These are phyloP conservation scores for Xenoacremonium recifei DNA, from an alignment of 2,329 filamentous ascomycete species.

Conservation along the genomic window DNA sequence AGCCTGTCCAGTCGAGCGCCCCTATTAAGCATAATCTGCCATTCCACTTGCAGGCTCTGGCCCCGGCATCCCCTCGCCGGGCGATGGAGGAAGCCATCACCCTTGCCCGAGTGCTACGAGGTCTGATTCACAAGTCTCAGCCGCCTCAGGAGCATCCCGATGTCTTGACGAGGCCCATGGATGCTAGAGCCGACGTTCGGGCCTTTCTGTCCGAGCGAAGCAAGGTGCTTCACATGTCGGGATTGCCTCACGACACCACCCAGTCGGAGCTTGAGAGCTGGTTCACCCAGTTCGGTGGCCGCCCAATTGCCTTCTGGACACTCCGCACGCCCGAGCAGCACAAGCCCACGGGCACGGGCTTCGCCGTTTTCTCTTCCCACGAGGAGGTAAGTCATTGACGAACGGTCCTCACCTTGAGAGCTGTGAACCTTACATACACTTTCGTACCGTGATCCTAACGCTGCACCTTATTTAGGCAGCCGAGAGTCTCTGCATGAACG, in stretches of 20 bases:
- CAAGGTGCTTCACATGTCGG: slow-evolving; percentile 98
- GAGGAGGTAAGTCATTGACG: slow-evolving; percentile 91
- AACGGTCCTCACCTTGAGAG: too few species aligned
- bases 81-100: slow-evolving; percentile 98
- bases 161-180: slow-evolving; percentile 92
- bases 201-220: slow-evolving; percentile 95
- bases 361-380: slow-evolving; percentile 97
- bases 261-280: slow-evolving; percentile 98
- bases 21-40: slow-evolving; percentile 98
- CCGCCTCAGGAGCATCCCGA: slow-evolving; percentile 91
- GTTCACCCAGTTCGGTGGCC: slow-evolving; percentile 98
- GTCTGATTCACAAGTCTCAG: slow-evolving; percentile 93
- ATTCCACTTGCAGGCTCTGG: slow-evolving; percentile 94
- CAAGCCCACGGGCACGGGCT: slow-evolving; percentile 98
- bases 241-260: slow-evolving; percentile 94
- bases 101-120: slow-evolving; percentile 85
- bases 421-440: too few species aligned
- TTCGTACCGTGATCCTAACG: too few species aligned
- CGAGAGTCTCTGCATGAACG: slow-evolving; percentile 98
- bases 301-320: slow-evolving; percentile 98
- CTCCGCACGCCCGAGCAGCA: slow-evolving; percentile 96
- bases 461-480: slow-evolving; percentile 71
- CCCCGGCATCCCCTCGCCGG: slow-evolving; percentile 89
- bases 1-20: slow-evolving; percentile 94
- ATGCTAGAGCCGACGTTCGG: slow-evolving; percentile 92